Evolutionary conservation across 75 land plant species (phyloP), one percentile per base, ranked within the genome.

Genomic region (Pinus albicaulis): DNA sequence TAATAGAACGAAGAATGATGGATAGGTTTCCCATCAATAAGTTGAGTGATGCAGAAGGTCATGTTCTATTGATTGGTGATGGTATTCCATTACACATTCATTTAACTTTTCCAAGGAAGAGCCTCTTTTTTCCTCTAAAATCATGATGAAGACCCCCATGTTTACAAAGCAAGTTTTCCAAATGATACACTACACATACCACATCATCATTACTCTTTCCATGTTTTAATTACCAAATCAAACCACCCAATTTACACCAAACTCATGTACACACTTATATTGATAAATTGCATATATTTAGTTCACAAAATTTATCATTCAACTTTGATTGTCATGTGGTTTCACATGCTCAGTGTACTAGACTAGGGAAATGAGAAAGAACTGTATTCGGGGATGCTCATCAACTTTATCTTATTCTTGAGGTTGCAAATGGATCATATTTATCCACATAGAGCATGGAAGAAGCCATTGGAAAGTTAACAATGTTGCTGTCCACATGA

Each of bases 361-460:
- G 77, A 3, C 77, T 65, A 34, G 84, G 77, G 22, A 34, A 79
- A 70, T 82, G 84, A 7, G 84, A 82, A 22, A 73, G 82, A 57
- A 79, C 69, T 38, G 84, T 74, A 15, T 82, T 79, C 71, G 84
- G 80, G 56, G 84, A 82, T 68, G 84, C 84, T 12, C 84, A 82
- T 73, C 82, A 82, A 57, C 82, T 82, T 55, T 48, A 73, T 3
- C 12, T 79, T 57, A 59, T 82, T 53, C 82, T 82, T 77, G 70
- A 77, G 26, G 74, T 57, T 16, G 82, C 74, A 56, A 58, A 12
- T 25, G 12, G 6, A 0, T n/a, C 16, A 14, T 74, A 38, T 4
- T 74, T 26, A 57, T 23, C 76, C 19, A 20, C 56, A 25, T 61
- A 74, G 31, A 52, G 36, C 59, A 56, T 74, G 28, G 4, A 20